Base-by-base conservation (phyloP, 495 filamentous ascomycete species). In the Glarea lozoyensis region DNA sequence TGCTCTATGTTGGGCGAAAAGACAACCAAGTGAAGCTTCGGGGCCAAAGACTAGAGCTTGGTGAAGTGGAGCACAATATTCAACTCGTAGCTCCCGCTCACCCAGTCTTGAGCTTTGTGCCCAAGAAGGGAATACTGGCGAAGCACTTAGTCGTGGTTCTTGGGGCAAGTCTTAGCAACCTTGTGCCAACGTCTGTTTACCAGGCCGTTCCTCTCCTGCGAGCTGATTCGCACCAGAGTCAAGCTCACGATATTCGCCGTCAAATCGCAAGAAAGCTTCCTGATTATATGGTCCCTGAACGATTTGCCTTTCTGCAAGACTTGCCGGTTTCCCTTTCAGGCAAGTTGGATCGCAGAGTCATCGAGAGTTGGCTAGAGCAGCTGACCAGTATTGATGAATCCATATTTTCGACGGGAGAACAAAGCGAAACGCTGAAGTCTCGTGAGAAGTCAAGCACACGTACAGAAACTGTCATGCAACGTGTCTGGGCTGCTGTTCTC, bases 11-110 rank as follows among this genome's bases (percentile, higher is more conserved):
- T 13, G 46, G 55, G 13, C 55, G 59, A 1, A 60, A 49, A 23
- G 50, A 58, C 25, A 35, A 21, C 29, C 60, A 61, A 33, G 48
- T 58, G 16, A 60, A 60, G 43, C 31, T 61, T 16, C 40, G 45
- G 41, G 57, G 57, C 2, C 53, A 58, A 34, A 41, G 59, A 10
- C 38, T 63, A 13, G 59, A 63, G 34, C 31, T 56, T 10, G 58
- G 34, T 10, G 59, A 61, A 29, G 49, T 61, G 10, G 50, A 58
- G 29, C 71, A 83, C 43, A 73, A 74, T 29, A 12, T 45, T 21
- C 37, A n/a, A 10, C 7, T n/a, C 25, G 7, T 7, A 29, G 7
- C 25, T 29, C 7, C 7, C 7, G n/a, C n/a, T n/a, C 7, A 29
- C 7, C 7, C 25, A 7, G 25, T 3, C 24, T 7, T 19, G 23